These are phyloP conservation scores for Radiomyces spectabilis DNA, from an alignment of 192 early-diverging fungal genomes.

Conservation along the genomic window DNA sequence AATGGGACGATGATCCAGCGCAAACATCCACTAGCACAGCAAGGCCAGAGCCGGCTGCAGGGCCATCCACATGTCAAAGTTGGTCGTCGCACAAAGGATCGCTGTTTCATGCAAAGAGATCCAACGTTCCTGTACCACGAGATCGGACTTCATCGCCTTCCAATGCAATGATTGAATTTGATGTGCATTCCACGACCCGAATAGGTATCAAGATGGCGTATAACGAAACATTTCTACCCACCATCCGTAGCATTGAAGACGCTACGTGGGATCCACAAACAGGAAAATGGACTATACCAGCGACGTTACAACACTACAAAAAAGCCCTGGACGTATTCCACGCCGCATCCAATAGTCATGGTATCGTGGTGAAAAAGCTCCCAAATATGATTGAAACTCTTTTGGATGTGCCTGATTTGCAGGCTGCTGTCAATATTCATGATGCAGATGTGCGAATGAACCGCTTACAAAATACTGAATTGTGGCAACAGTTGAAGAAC, in stretches of 20 bases:
- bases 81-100: neutral
- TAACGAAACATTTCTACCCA: neutral
- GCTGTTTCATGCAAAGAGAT: neutral
- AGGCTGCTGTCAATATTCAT: neutral
- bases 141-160: slow-evolving; percentile 1
- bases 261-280: neutral
- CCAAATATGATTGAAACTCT: neutral
- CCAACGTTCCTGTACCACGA: neutral
- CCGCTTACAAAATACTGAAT: neutral
- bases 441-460: neutral
- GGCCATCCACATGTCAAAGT: neutral
- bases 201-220: neutral
- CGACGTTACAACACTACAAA: neutral
- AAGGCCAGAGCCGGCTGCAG: neutral
- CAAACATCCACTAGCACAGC: neutral
- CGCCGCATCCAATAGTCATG: neutral
- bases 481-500: slow-evolving; percentile 10
- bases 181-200: neutral
- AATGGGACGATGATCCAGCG: slow-evolving; percentile 1
- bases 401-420: neutral
- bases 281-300: slow-evolving; percentile 2
- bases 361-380: neutral
- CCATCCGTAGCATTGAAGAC: neutral
- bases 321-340: neutral
- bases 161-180: slow-evolving; percentile 1